A percentile compares a stretch with the other conserved stretches of the same genome.
Evolutionary conservation across 495 filamentous ascomycete species (phyloP).

Genomic region (Penicillium subrubescens): DNA sequence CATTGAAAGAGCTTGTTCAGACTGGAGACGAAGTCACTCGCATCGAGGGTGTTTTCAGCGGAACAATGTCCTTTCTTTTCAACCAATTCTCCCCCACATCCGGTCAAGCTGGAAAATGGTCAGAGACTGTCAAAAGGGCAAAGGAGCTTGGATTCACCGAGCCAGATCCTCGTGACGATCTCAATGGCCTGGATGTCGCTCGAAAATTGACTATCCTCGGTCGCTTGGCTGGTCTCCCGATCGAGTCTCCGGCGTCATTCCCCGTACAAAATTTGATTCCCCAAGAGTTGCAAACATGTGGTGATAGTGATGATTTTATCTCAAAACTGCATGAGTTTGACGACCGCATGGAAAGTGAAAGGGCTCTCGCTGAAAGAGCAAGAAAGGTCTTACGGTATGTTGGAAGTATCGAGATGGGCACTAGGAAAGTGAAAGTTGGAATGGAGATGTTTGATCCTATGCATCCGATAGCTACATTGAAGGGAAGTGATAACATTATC

Average conservation of each 20-base stretch:
- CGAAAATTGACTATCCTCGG: neutral
- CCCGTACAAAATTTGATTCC: neutral
- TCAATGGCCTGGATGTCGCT: neutral
- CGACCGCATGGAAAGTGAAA: neutral
- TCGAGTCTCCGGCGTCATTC: neutral
- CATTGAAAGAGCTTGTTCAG: neutral
- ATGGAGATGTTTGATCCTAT: neutral
- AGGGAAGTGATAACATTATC: neutral
- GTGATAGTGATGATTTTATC: neutral
- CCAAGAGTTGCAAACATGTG: neutral
- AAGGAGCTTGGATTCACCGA: neutral
- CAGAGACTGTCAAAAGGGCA: neutral
- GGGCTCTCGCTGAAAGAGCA: neutral
- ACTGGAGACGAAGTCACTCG: neutral
- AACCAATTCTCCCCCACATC: neutral
- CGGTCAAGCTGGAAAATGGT: neutral
- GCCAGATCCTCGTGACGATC: neutral
- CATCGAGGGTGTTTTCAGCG: neutral
- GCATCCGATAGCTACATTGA: neutral
- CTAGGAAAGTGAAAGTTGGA: neutral
- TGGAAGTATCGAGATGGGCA: neutral
- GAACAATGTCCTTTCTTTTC: neutral
- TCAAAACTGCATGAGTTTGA: neutral
- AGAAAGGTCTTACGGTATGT: neutral
- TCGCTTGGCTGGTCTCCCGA: neutral